phyloP scores from a whole-genome alignment of 345 rosid species.

The Iberis pinnata region DNA sequence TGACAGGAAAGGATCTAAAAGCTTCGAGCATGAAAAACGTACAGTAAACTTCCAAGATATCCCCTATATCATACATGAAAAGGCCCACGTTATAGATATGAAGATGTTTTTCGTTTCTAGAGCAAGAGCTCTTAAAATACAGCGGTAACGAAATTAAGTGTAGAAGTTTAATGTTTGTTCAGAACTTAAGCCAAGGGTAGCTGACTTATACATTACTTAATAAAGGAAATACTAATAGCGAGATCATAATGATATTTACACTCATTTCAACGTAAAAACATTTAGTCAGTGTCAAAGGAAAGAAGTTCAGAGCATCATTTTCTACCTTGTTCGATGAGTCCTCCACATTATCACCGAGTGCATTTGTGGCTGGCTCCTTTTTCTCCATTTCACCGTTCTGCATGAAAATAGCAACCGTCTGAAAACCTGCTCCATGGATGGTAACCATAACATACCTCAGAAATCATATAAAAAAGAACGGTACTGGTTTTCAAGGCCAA shows the following conservation, averaged over 20 bases:
- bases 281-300: conserved; percentile 5
- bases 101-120: neutral
- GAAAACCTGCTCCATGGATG: conserved; percentile 93
- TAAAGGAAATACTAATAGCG: neutral
- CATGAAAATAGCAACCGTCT: conserved; percentile 99
- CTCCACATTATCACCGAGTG: conserved; percentile 42
- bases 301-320: neutral
- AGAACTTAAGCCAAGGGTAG: conserved; percentile 1
- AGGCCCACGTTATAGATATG: conserved; percentile 2
- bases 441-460: conserved; percentile 86
- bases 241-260: neutral
- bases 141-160: neutral
- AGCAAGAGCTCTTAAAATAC: conserved; percentile 7
- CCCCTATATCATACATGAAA: conserved; percentile 3
- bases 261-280: neutral
- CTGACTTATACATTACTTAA: conserved; percentile 10
- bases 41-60: neutral
- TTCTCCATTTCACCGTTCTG: conserved; percentile 76
- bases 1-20: neutral
- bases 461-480: conserved; percentile 34
- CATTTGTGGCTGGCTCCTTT: conserved; percentile 37
- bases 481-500: conserved; percentile 25
- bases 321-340: conserved; percentile 77
- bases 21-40: neutral
- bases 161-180: neutral